Conservation (phyloP, 2,329 filamentous ascomycete species). For the Fusarium drepaniforme region DNA sequence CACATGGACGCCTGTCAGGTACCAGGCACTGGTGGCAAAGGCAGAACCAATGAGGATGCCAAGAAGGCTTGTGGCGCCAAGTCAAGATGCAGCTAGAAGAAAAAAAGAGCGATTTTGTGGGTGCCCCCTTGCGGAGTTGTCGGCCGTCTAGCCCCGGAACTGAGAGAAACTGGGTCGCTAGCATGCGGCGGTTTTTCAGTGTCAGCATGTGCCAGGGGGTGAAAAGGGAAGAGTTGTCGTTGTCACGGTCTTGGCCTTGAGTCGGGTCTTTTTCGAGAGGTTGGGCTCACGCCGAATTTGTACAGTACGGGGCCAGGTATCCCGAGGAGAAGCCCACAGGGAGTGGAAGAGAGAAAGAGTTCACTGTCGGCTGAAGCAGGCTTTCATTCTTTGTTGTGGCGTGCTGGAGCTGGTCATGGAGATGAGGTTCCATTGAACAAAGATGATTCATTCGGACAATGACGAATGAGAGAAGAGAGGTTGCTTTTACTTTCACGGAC, state of each 20-base stretch:
- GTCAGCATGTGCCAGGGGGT: slow-evolving; percentile 21
- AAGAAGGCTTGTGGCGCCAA: slow-evolving; percentile 14
- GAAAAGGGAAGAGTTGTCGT: slow-evolving; percentile 14
- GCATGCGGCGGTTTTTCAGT: slow-evolving; percentile 31
- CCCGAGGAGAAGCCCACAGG: background rate
- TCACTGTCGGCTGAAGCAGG: background rate
- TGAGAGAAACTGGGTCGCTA: slow-evolving; percentile 32
- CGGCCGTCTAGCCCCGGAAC: slow-evolving; percentile 29
- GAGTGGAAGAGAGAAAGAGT: background rate
- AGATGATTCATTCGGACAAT: slow-evolving; percentile 25
- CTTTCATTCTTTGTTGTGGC: slow-evolving; percentile 18
- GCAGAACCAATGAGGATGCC: slow-evolving; percentile 47
- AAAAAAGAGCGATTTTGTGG: slow-evolving; percentile 41
- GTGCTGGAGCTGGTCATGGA: slow-evolving; percentile 10
- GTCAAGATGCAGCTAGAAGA: slow-evolving; percentile 42
- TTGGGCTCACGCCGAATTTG: slow-evolving; percentile 18
- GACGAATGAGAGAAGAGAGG: slow-evolving; percentile 15
- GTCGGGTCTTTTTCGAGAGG: slow-evolving; percentile 11
- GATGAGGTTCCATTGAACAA: slow-evolving; percentile 18
- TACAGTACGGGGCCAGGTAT: slow-evolving; percentile 25
- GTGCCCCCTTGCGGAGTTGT: slow-evolving; percentile 25
- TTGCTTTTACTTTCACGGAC: background rate
- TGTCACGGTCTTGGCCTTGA: slow-evolving; percentile 3
- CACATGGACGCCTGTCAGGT: slow-evolving; percentile 58
- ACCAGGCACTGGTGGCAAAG: slow-evolving; percentile 51